phyloP scores from a whole-genome alignment of 2,329 filamentous ascomycete genomes.

The Verticillium klebahnii region DNA sequence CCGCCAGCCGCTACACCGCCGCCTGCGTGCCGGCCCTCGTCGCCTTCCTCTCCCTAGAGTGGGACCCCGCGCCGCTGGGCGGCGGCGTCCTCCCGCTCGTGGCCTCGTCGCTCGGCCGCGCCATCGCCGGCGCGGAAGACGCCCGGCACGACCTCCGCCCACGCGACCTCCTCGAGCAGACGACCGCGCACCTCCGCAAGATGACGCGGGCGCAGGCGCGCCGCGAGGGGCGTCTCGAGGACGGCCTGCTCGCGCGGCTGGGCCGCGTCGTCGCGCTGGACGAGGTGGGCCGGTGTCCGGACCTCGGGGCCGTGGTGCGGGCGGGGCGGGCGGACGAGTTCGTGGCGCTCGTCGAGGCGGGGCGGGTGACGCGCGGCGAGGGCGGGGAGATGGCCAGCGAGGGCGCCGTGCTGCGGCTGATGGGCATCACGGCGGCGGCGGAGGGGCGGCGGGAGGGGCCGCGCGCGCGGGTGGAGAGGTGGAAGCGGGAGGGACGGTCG shows the following conservation, averaged over 20 bases:
- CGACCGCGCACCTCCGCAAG: constrained; percentile 5
- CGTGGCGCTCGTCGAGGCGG: constrained; percentile 2
- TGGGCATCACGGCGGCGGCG: not conserved
- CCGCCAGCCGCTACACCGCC: not conserved
- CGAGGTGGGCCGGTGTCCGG: constrained; percentile 3
- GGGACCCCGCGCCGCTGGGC: constrained; percentile 2
- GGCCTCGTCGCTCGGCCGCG: not conserved
- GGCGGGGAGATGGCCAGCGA: constrained; percentile 1
- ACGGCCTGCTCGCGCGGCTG: constrained; percentile 2
- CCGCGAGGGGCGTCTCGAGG: constrained; percentile 1
- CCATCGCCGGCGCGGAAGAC: constrained; percentile 3
- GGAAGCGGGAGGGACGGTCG: not conserved
- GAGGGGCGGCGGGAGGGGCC: not conserved
- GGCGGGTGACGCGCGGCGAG: not conserved
- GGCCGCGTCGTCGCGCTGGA: constrained; percentile 2
- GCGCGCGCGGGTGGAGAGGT: not conserved
- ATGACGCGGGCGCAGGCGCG: not conserved
- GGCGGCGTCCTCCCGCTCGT: not conserved
- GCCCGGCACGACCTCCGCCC: not conserved
- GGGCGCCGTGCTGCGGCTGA: constrained; percentile 3
- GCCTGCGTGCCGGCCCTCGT: constrained; percentile 2
- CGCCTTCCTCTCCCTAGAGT: constrained; percentile 7
- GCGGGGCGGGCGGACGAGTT: not conserved
- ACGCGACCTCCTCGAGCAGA: not conserved
- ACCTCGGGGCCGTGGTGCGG: constrained; percentile 3